Conservation (phyloP, 441 rosid species). For the Bocquillonia castaneifolia region DNA sequence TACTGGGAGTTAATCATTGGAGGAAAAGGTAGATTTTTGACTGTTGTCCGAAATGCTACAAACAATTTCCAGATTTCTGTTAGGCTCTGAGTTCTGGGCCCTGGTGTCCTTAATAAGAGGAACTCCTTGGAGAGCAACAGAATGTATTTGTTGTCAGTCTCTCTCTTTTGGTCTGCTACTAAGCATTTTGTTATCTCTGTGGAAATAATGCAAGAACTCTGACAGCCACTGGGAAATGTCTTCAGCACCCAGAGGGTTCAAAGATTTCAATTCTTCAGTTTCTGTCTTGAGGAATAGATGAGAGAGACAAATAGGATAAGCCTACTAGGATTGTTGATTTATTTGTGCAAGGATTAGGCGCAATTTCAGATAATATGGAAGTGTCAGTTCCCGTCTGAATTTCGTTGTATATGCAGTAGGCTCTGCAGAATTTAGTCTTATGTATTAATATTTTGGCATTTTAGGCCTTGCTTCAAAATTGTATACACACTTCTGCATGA, state of each 20-base stretch:
- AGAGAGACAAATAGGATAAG: constrained; percentile 1
- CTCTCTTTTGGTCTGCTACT: constrained; percentile 17
- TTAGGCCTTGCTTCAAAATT: neutral
- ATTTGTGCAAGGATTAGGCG: constrained; percentile 7
- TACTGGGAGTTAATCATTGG: neutral
- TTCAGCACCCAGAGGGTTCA: constrained; percentile 7
- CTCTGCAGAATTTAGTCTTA: neutral
- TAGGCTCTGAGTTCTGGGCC: constrained; percentile 34
- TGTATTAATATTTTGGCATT: neutral
- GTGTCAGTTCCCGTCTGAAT: constrained; percentile 9
- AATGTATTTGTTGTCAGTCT: constrained; percentile 18
- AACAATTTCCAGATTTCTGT: constrained; percentile 24
- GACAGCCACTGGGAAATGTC: constrained; percentile 21
- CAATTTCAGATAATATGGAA: constrained; percentile 6
- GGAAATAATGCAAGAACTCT: constrained; percentile 17
- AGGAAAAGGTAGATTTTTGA: constrained; percentile 3
- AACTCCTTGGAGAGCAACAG: neutral
- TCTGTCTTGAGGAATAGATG: constrained; percentile 8
- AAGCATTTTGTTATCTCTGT: constrained; percentile 18
- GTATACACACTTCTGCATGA: constrained; percentile 1
- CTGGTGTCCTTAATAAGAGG: constrained; percentile 26
- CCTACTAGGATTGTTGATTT: neutral
- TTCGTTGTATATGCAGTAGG: neutral
- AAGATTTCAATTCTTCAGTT: neutral
- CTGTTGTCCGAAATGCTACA: constrained; percentile 11